These are phyloP conservation scores for Capsicum rhomboideum DNA, from an alignment of 257 asterid genomes.

Conservation along the genomic window DNA sequence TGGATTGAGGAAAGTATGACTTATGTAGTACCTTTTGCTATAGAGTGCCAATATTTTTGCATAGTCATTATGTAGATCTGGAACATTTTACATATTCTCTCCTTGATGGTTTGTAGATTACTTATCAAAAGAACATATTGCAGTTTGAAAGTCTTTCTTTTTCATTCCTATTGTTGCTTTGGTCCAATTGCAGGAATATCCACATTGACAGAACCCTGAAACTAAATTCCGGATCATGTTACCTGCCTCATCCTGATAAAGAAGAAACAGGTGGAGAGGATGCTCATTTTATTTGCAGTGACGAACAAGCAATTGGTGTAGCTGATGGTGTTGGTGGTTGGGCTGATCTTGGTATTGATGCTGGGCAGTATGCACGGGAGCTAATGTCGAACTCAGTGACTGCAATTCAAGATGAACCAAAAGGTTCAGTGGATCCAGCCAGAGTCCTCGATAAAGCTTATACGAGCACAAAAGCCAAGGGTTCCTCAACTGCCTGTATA, in stretches of 20 bases:
- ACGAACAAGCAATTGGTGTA: slow-evolving; percentile 82
- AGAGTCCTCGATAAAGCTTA: slow-evolving; percentile 87
- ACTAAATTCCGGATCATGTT: slow-evolving; percentile 85
- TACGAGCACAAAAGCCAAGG: slow-evolving; percentile 62
- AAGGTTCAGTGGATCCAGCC: slow-evolving; percentile 73
- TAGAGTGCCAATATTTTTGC: not conserved
- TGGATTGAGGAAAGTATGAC: not conserved
- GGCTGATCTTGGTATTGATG: slow-evolving; percentile 85
- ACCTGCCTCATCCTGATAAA: slow-evolving; percentile 95
- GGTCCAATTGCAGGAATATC: slow-evolving; percentile 37
- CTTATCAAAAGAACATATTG: not conserved
- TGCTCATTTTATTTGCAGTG: slow-evolving; percentile 86
- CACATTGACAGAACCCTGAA: slow-evolving; percentile 42
- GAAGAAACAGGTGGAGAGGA: slow-evolving; percentile 98
- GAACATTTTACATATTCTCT: not conserved
- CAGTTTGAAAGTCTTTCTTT: not conserved
- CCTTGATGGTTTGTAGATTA: not conserved
- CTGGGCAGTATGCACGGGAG: slow-evolving; percentile 87
- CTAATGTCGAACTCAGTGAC: slow-evolving; percentile 78
- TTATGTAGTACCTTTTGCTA: not conserved
- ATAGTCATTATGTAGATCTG: not conserved
- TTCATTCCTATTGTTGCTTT: not conserved
- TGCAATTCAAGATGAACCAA: slow-evolving; percentile 76
- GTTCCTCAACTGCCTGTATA: slow-evolving; percentile 95
- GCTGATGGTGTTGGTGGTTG: slow-evolving; percentile 99